Percentiles rank a stretch among this genome's conserved stretches.
These are phyloP conservation scores for Linum usitatissimum DNA, from an alignment of 345 rosid genomes.

Conservation along the genomic window DNA sequence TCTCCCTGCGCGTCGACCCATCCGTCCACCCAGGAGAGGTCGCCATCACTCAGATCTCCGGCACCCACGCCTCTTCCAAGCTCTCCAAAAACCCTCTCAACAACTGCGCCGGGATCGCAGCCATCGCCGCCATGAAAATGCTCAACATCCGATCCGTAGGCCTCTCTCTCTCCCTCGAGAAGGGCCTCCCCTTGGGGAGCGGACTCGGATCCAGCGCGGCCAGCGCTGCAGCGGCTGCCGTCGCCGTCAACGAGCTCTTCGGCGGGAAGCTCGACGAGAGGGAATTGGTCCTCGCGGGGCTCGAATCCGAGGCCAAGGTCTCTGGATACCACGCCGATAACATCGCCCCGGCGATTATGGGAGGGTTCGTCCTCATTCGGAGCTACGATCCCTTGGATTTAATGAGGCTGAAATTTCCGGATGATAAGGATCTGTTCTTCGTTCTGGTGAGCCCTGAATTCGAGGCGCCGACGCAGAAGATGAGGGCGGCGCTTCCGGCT, in stretches of 20 bases:
- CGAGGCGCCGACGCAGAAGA: slow-evolving; percentile 2
- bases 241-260: slow-evolving; percentile 1
- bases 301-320: slow-evolving; percentile 1
- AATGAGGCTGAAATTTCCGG: background rate
- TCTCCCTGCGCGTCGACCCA: slow-evolving; percentile 1
- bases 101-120: slow-evolving; percentile 1
- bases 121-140: slow-evolving; percentile 1
- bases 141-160: background rate
- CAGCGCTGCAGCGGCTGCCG: background rate
- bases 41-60: background rate
- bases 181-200: slow-evolving; percentile 1
- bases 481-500: background rate
- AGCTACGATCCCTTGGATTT: background rate
- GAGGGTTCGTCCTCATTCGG: background rate
- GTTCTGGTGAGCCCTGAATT: background rate
- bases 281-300: background rate
- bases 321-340: slow-evolving; percentile 1
- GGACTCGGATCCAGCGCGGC: background rate
- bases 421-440: background rate
- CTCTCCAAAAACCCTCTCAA: background rate
- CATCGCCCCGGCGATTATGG: slow-evolving; percentile 3
- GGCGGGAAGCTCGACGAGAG: background rate
- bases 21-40: slow-evolving; percentile 2
- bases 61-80: background rate
- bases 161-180: slow-evolving; percentile 1